Evolutionary conservation across 441 rosid genomes (phyloP).

Genomic region (Iberis amara): DNA sequence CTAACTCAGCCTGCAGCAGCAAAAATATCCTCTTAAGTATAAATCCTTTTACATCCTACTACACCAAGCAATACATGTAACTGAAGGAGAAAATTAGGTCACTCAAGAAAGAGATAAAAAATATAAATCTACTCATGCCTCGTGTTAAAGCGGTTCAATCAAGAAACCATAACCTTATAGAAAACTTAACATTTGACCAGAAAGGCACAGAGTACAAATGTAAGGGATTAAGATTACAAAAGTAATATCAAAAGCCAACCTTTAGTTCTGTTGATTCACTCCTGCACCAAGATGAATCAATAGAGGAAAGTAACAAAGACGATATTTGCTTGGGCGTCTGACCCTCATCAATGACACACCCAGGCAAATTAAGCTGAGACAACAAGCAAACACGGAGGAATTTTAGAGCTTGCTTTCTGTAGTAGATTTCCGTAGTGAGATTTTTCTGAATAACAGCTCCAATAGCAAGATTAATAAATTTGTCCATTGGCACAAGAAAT

Average conservation of each 20-base stretch:
- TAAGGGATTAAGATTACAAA: slow-evolving; percentile 1
- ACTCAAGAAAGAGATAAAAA: slow-evolving; percentile 18
- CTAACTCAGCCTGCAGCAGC: slow-evolving; percentile 77
- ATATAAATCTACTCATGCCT: not conserved
- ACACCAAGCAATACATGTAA: slow-evolving; percentile 8
- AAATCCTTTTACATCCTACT: slow-evolving; percentile 3
- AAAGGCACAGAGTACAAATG: not conserved
- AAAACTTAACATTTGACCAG: slow-evolving; percentile 9
- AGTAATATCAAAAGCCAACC: slow-evolving; percentile 43
- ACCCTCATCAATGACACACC: slow-evolving; percentile 67
- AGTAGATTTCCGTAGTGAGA: slow-evolving; percentile 55
- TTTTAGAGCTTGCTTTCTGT: slow-evolving; percentile 81
- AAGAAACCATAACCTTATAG: slow-evolving; percentile 1
- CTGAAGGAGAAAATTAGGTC: slow-evolving; percentile 3
- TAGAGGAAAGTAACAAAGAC: slow-evolving; percentile 54
- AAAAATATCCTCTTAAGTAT: slow-evolving; percentile 8
- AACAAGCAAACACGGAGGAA: slow-evolving; percentile 85
- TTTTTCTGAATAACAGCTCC: slow-evolving; percentile 69
- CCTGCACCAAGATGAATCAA: slow-evolving; percentile 68
- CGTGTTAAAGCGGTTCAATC: slow-evolving; percentile 5
- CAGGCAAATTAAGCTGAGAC: slow-evolving; percentile 96
- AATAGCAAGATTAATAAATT: slow-evolving; percentile 93
- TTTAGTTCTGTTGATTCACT: slow-evolving; percentile 65
- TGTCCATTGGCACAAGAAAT: slow-evolving; percentile 91
- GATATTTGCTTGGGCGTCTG: slow-evolving; percentile 58